These are phyloP conservation scores for Epichloe uncinata DNA, from an alignment of 2,329 filamentous ascomycete species.

Conservation along the genomic window DNA sequence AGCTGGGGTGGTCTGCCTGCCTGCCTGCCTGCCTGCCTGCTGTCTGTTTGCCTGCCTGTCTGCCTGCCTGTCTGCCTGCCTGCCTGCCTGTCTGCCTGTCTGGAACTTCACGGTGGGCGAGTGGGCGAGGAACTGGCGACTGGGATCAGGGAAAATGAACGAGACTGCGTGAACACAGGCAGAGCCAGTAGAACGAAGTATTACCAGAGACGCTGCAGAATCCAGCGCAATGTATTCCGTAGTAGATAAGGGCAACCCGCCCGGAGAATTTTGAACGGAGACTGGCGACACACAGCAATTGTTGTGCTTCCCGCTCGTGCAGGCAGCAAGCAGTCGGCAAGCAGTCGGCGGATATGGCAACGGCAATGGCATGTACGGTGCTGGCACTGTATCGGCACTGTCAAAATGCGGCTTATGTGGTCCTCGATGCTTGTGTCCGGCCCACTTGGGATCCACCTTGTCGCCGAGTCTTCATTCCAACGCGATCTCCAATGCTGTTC, in stretches of 20 bases:
- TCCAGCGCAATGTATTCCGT: no score
- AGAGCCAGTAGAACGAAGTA: no score
- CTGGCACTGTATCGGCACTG: neutral
- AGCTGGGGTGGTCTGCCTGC: neutral
- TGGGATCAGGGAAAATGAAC: neutral
- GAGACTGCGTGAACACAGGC: neutral
- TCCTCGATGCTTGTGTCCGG: neutral
- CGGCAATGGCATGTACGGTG: neutral
- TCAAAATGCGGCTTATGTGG: neutral
- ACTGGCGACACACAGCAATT: neutral
- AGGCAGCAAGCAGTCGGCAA: neutral
- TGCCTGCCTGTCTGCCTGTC: neutral
- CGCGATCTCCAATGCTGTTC: neutral
- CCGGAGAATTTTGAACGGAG: neutral
- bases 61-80: no score
- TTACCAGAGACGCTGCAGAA: no score
- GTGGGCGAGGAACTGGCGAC: no score
- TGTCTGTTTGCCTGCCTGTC: no score
- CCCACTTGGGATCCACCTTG: neutral
- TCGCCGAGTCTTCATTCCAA: slow-evolving; percentile 1
- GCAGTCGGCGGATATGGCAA: neutral
- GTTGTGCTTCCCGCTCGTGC: neutral
- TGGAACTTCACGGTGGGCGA: neutral
- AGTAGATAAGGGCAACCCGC: no score
- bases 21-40: no score